Evolutionary conservation across 2,329 filamentous ascomycete genomes (phyloP).

Genomic region (Didymella glomerata): DNA sequence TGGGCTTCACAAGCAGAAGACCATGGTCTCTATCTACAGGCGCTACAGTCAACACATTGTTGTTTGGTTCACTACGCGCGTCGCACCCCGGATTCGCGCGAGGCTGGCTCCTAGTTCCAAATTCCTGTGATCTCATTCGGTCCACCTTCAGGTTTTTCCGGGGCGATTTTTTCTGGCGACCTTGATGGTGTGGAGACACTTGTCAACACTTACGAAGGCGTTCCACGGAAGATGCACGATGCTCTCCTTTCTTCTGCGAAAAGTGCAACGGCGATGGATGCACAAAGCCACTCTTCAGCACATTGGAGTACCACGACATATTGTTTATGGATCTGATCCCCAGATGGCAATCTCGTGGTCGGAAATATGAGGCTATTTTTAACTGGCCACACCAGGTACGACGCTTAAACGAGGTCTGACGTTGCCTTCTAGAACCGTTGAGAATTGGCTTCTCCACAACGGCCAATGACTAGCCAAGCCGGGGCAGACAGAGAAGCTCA

Average conservation of each 20-base stretch:
- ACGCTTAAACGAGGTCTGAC: slow-evolving; percentile 23
- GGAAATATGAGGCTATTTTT: slow-evolving; percentile 30
- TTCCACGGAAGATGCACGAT: neutral
- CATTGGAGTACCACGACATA: slow-evolving; percentile 3
- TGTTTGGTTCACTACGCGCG: neutral
- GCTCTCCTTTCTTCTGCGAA: slow-evolving; percentile 2
- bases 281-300: slow-evolving; percentile 5
- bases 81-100: slow-evolving; percentile 9
- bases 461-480: slow-evolving; percentile 25
- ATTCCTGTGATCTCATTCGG: slow-evolving; percentile 12
- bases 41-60: neutral
- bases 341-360: slow-evolving; percentile 13
- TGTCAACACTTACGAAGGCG: neutral
- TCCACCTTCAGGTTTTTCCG: slow-evolving; percentile 15
- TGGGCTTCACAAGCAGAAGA: neutral
- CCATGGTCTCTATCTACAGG: neutral
- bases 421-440: slow-evolving; percentile 30
- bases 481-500: slow-evolving; percentile 17
- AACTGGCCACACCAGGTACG: slow-evolving; percentile 21
- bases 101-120: slow-evolving; percentile 1
- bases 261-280: neutral
- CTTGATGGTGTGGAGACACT: slow-evolving; percentile 7
- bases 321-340: slow-evolving; percentile 17
- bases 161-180: slow-evolving; percentile 6
- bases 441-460: slow-evolving; percentile 32